phyloP scores from a whole-genome alignment of 345 rosid species.

The Gossypium stocksii region DNA sequence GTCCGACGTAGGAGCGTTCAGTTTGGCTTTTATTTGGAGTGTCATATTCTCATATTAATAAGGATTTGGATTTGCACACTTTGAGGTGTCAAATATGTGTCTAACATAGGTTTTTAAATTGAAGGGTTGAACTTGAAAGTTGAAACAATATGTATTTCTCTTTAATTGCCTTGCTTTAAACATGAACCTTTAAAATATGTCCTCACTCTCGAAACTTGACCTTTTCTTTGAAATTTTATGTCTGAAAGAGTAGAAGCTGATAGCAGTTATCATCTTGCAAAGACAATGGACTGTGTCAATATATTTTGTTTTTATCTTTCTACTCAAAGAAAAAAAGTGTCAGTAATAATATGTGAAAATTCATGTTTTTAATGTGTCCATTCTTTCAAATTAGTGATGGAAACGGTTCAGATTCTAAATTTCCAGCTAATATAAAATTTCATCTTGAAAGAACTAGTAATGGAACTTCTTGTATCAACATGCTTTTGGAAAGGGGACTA shows the following conservation, averaged over 20 bases:
- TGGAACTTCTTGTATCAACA: background rate
- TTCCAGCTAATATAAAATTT: background rate
- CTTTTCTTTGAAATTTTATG: background rate
- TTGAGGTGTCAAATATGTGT: background rate
- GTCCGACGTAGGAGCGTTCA: background rate
- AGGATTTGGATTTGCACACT: background rate
- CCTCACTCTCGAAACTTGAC: background rate
- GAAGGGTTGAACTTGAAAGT: background rate
- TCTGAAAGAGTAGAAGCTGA: background rate
- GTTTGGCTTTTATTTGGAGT: background rate
- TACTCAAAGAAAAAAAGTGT: background rate
- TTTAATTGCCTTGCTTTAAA: conserved; percentile 1
- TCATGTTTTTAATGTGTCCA: background rate
- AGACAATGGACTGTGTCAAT: background rate
- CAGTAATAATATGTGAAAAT: background rate
- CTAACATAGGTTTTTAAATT: background rate
- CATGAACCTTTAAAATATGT: background rate
- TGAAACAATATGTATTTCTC: background rate
- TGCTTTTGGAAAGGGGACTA: conserved; percentile 51
- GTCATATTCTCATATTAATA: background rate
- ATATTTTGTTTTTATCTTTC: background rate
- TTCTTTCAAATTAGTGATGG: background rate
- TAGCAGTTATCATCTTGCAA: background rate
- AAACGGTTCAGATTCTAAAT: background rate
- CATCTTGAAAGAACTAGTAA: conserved; percentile 1